These are phyloP conservation scores for Solanum rostratum DNA, from an alignment of 257 asterid species.

Conservation along the genomic window DNA sequence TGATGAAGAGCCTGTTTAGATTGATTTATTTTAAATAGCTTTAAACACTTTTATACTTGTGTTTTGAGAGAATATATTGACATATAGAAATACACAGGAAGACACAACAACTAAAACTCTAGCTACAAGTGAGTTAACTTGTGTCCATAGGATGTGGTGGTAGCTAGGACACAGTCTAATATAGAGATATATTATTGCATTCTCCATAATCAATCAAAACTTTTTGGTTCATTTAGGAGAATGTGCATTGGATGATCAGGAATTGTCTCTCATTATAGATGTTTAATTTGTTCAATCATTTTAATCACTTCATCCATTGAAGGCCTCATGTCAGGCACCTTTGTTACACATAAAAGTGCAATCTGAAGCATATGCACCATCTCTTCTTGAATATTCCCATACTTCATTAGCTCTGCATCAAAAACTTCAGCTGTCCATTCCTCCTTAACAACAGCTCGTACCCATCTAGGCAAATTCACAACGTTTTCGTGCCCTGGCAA, in stretches of 20 bases:
- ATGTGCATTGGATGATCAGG: background rate
- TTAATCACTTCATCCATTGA: conserved; percentile 7
- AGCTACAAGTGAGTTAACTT: background rate
- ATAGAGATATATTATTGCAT: background rate
- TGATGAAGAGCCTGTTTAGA: background rate
- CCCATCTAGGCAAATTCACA: conserved; percentile 14
- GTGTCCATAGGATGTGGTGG: background rate
- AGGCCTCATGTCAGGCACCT: conserved; percentile 12
- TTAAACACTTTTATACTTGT: background rate
- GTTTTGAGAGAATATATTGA: background rate
- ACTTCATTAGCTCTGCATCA: conserved; percentile 5
- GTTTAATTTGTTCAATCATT: conserved; percentile 4
- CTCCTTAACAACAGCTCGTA: conserved; percentile 10
- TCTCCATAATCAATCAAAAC: background rate
- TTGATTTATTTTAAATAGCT: background rate
- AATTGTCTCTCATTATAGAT: background rate
- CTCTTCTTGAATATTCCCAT: background rate
- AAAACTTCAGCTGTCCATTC: conserved; percentile 21
- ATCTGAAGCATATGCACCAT: conserved; percentile 14
- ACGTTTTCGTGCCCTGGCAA: background rate
- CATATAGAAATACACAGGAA: background rate
- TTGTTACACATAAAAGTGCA: conserved; percentile 10
- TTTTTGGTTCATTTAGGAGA: background rate
- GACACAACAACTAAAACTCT: background rate
- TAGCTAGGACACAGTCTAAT: background rate